Evolutionary conservation across 176 grass and related monocot genomes (phyloP).

Genomic region (Oryza nivara): DNA sequence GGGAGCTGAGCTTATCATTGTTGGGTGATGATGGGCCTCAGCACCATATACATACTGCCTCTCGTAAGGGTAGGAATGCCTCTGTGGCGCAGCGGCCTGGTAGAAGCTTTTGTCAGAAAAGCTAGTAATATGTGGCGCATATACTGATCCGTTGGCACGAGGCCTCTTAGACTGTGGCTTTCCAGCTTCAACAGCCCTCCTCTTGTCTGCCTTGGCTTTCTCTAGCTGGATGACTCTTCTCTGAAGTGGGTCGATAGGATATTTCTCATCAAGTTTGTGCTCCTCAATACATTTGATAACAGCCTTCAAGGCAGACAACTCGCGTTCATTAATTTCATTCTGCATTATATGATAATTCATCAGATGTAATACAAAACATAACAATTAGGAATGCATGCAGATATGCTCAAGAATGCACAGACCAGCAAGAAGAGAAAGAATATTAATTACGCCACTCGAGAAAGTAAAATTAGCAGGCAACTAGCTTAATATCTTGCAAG

Average conservation of each 20-base stretch:
- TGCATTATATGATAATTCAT: conserved; percentile 41
- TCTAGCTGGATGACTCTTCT: conserved; percentile 82
- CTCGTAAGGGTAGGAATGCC: conserved; percentile 66
- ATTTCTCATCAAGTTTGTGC: conserved; percentile 79
- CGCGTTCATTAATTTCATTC: conserved; percentile 86
- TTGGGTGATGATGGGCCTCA: conserved; percentile 67
- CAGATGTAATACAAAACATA: neutral
- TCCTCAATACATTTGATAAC: conserved; percentile 89
- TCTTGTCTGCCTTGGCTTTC: conserved; percentile 97
- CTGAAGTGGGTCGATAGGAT: conserved; percentile 63
- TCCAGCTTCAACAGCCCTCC: conserved; percentile 71
- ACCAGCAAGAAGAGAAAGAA: neutral
- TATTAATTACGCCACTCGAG: no score
- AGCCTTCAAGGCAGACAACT: conserved; percentile 74
- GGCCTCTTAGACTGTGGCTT: conserved; percentile 90
- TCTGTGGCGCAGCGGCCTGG: conserved; percentile 60
- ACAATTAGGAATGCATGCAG: neutral
- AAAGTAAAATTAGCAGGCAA: no score
- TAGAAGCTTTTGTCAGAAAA: conserved; percentile 85
- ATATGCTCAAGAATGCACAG: neutral
- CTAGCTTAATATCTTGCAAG: no score
- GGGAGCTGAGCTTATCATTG: conserved; percentile 46
- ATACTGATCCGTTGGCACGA: conserved; percentile 66
- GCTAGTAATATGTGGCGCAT: conserved; percentile 45
- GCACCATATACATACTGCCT: conserved; percentile 69